These are phyloP conservation scores for Saccharomycopsis phalli DNA, from an alignment of 1,139 yeast genomes.

Conservation along the genomic window DNA sequence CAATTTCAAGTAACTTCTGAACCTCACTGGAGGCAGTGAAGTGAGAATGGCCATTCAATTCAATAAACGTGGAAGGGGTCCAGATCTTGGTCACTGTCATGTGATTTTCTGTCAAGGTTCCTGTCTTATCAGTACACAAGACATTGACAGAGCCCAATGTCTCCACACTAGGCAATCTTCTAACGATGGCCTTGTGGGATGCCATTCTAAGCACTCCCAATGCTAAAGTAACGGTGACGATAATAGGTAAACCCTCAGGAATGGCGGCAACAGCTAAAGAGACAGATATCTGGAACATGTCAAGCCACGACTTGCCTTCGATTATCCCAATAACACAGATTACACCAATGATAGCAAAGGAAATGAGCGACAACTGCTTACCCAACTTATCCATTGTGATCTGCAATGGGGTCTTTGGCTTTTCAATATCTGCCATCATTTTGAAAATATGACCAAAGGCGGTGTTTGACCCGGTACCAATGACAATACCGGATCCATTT, in stretches of 20 bases:
- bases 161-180: constrained; percentile 89
- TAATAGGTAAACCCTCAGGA: constrained; percentile 95
- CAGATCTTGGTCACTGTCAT: constrained; percentile 87
- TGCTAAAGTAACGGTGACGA: constrained; percentile 93
- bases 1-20: constrained; percentile 49
- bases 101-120: constrained; percentile 88
- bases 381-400: constrained; percentile 92
- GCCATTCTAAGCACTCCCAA: constrained; percentile 96
- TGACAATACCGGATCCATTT: constrained; percentile 85
- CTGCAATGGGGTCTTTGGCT: constrained; percentile 94
- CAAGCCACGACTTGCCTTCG: constrained; percentile 91
- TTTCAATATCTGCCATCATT: constrained; percentile 89
- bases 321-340: constrained; percentile 79
- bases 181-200: constrained; percentile 81
- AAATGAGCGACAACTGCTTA: constrained; percentile 71
- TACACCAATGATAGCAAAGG: constrained; percentile 77
- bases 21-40: constrained; percentile 42
- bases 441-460: constrained; percentile 86
- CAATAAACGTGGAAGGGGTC: constrained; percentile 52
- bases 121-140: constrained; percentile 91
- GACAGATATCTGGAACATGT: constrained; percentile 94
- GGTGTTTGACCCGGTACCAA: constrained; percentile 79
- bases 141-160: constrained; percentile 93
- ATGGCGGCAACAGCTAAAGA: constrained; percentile 97
- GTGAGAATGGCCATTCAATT: neutral